phyloP scores from a whole-genome alignment of 2,329 filamentous ascomycete genomes.

The Xylariaceae sp. region DNA sequence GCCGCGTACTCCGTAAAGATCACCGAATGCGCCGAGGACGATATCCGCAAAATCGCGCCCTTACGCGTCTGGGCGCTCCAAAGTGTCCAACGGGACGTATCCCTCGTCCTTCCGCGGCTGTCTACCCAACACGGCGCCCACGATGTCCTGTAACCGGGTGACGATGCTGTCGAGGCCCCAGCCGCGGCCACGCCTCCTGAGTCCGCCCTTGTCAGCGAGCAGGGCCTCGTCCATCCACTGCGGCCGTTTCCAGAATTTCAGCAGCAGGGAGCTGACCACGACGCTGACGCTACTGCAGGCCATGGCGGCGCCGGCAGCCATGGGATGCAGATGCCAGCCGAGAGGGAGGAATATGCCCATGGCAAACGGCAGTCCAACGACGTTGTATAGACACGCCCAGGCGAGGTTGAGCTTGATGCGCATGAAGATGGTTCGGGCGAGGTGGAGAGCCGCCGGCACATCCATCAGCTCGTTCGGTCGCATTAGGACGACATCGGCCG shows the following conservation, averaged over 20 bases:
- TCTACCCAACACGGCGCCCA: conserved; percentile 40
- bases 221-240: conserved; percentile 79
- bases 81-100: conserved; percentile 61
- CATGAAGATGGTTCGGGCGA: conserved; percentile 82
- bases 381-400: conserved; percentile 93
- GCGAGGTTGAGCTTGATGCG: conserved; percentile 92
- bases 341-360: conserved; percentile 96
- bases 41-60: too few relatives aligned
- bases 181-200: conserved; percentile 47
- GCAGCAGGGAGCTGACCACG: conserved; percentile 77
- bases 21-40: too few relatives aligned
- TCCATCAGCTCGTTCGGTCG: conserved; percentile 87
- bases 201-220: conserved; percentile 59
- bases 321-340: conserved; percentile 84
- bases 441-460: conserved; percentile 82
- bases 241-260: conserved; percentile 86
- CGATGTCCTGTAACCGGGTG: conserved; percentile 46
- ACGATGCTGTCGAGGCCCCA: conserved; percentile 45
- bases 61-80: conserved; percentile 44
- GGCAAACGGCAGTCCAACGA: conserved; percentile 88
- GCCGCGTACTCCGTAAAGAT: too few relatives aligned
- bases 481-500: conserved; percentile 95
- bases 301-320: conserved; percentile 95
- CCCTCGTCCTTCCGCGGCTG: conserved; percentile 50
- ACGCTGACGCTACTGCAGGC: conserved; percentile 88